Evolutionary conservation across 495 filamentous ascomycete genomes (phyloP), one percentile per base, ranked within the genome.

Genomic region (Baudoinia panamericana): DNA sequence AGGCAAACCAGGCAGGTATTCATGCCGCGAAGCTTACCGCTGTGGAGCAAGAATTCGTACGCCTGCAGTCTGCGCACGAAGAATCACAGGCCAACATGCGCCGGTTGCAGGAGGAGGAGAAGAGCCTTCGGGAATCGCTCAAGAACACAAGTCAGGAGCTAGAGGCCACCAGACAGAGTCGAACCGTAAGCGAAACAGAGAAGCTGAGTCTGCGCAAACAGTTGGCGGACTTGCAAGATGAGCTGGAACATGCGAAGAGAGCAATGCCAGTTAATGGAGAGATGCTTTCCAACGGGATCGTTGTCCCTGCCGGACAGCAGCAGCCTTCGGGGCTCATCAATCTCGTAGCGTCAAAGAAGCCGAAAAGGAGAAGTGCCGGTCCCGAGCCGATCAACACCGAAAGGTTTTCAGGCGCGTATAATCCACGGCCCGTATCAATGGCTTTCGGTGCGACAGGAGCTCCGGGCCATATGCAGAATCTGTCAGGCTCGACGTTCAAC

Each of bases 1-100:
- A 99, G 61, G 90, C 90, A 36, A 97, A 97, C 59, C 87, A 96
- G 65, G 90, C 86, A 36, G 90, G 92, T 64, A 95, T 95, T 48
- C 82, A 79, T 18, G 83, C 85, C 28, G 92, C 92, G 43, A 78
- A 82, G 37, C 65, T 99, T 23, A 72, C 76, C 28, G 84, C 77
- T 6, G 80, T 96, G 73, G 90, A 95, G 58, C 78, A 81, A 39
- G 90, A 96, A 53, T 93, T 94, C 84, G 80, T 73, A 69, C 80
- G 74, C 57, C 67, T 96, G n/a, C 84, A 93, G 57, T 65, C 73
- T 25, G 85, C 67, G 54, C 85, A 87, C 62, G 77, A 86, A 33
- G 90, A 99, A 41, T 84, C 82, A 34, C 72, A 77, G 9, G 71
- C 75, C 32, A 94, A 81, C 54, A 78, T 90, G 64, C 93, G 94